Evolutionary conservation across 2,329 filamentous ascomycete species (phyloP), one percentile per base, ranked within the genome.

Genomic region (Aspergillus sp.): DNA sequence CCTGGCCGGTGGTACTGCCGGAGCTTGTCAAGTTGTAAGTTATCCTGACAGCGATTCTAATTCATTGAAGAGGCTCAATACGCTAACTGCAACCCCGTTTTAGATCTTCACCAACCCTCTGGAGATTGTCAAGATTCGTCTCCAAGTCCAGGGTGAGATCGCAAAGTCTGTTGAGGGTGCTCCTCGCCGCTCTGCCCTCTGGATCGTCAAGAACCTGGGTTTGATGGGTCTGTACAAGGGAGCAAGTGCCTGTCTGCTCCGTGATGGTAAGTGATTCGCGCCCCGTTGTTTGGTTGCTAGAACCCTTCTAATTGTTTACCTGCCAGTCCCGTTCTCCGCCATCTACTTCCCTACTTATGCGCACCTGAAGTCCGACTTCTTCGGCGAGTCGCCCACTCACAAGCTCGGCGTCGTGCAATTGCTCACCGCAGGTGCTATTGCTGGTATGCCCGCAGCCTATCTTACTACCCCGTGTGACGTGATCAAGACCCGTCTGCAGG

Each of bases 291-390:
- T 1, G n/a, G 61, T 43, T 39, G 25, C 10, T 57, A 9, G 48
- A 25, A 19, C 13, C 21, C 28, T 56, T 45, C 59, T 68, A 45
- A 68, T 58, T n/a, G 1, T 13, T 36, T 12, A 23, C 10, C 13
- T 12, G 19, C 12, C 49, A 76, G 92, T 98, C 43, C 95, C 95
- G 48, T 99, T 99, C 82, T 98, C 94, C 19, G 92, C 92, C 70
- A 99, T 99, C 74, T 99, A 99, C 83, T 99, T 99, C 87, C 94
- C 95, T 2, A 90, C 92, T 21, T 99, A 99, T 82, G 91, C 87
- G 75, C 95, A 99, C 75, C 80, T 99, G 70, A 99, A 99, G 85
- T 88, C 85, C 72, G 94, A 97, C 78, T 82, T 94, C 74, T 99
- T 98, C 70, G 94, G 95, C 78, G 95, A 99, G 81, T 88, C 90